Evolutionary conservation across 257 asterid species (phyloP).

Genomic region (Avicennia marina): DNA sequence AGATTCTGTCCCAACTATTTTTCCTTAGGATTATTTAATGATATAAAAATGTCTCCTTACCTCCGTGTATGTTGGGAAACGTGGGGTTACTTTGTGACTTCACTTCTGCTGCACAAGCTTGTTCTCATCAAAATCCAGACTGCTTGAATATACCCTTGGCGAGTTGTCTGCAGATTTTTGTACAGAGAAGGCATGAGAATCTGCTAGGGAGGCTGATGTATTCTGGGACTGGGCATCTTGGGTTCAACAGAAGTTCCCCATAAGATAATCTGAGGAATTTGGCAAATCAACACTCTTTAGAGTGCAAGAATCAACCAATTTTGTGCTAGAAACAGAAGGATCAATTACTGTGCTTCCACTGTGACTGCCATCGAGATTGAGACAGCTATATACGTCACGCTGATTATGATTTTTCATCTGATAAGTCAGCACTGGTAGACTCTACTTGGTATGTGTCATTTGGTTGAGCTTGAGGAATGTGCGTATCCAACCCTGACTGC

Average conservation of each 20-base stretch:
- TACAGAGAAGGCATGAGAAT: constrained; percentile 66
- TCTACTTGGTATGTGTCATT: constrained; percentile 35
- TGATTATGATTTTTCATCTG: constrained; percentile 54
- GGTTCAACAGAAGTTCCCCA: constrained; percentile 59
- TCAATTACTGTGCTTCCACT: constrained; percentile 80
- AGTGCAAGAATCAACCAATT: constrained; percentile 55
- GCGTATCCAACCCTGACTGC: constrained; percentile 35
- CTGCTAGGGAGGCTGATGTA: constrained; percentile 75
- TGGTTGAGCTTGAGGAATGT: constrained; percentile 33
- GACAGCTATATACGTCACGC: constrained; percentile 67
- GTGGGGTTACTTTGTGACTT: constrained; percentile 68
- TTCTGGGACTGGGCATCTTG: constrained; percentile 91
- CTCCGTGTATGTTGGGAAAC: constrained; percentile 84
- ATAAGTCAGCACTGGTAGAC: constrained; percentile 37
- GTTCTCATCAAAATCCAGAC: constrained; percentile 64
- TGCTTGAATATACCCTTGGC: constrained; percentile 86
- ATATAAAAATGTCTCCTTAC: constrained; percentile 23
- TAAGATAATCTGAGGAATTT: constrained; percentile 56
- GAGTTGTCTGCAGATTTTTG: constrained; percentile 88
- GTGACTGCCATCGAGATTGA: constrained; percentile 62
- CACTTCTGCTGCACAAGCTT: constrained; percentile 55
- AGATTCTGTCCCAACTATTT: not conserved
- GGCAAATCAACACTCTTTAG: constrained; percentile 52
- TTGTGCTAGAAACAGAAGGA: constrained; percentile 66
- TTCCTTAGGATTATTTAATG: not conserved